phyloP scores from a whole-genome alignment of 495 filamentous ascomycete genomes.

The Chaetomium cochliodes region DNA sequence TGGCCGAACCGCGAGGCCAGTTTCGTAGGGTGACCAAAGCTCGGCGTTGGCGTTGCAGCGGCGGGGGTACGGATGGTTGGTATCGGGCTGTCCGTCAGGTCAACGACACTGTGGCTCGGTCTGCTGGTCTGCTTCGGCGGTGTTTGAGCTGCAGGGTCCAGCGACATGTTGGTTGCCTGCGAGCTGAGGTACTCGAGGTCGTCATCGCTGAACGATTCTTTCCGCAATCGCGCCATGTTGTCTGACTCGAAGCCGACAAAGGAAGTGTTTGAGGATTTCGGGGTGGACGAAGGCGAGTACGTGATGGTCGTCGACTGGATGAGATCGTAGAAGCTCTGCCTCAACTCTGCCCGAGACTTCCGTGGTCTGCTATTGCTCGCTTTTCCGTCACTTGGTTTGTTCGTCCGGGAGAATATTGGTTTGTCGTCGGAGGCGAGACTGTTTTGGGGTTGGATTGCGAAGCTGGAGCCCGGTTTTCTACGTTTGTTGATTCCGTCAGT shows the following conservation, averaged over 20 bases:
- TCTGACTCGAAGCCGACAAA: neutral
- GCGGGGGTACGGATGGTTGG: conserved; percentile 23
- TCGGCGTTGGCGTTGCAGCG: conserved; percentile 29
- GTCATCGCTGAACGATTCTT: conserved; percentile 38
- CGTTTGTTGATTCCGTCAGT: conserved; percentile 12
- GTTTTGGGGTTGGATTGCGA: conserved; percentile 41
- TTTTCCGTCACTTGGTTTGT: conserved; percentile 4
- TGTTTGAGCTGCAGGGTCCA: conserved; percentile 23
- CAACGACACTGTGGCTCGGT: conserved; percentile 23
- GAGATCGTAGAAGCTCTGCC: conserved; percentile 34
- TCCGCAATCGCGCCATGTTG: conserved; percentile 30
- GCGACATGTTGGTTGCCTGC: conserved; percentile 36
- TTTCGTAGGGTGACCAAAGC: conserved; percentile 37
- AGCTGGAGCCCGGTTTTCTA: conserved; percentile 41
- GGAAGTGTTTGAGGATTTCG: neutral
- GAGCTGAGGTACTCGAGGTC: conserved; percentile 39
- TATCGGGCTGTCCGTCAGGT: conserved; percentile 31
- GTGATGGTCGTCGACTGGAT: conserved; percentile 29
- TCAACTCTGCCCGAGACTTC: conserved; percentile 24
- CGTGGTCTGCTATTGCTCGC: conserved; percentile 7
- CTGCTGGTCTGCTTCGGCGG: conserved; percentile 17
- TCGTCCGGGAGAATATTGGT: conserved; percentile 24
- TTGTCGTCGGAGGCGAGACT: conserved; percentile 33
- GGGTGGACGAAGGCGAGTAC: conserved; percentile 18
- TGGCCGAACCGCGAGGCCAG: conserved; percentile 25